Percentiles rank a stretch among this genome's conserved stretches.
Evolutionary conservation across 1,284 basidiomycete genomes (phyloP).

Genomic region (Cryptococcus sp.): DNA sequence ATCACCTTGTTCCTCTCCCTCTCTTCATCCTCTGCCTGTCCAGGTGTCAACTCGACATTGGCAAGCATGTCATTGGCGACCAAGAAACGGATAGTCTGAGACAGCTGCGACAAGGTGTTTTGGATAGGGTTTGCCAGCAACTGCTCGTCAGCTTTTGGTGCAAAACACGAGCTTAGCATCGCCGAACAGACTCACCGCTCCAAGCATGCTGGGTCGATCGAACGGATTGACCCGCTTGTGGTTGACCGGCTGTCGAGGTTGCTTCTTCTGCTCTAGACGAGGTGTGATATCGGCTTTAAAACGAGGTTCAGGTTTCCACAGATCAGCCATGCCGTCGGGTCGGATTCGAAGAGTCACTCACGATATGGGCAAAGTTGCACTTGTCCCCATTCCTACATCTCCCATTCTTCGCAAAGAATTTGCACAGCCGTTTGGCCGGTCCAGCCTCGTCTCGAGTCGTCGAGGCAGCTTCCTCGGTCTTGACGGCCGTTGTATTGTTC

Average conservation of each 20-base stretch:
- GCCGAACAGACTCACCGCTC: constrained; percentile 58
- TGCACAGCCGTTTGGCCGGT: constrained; percentile 23
- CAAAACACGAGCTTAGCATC: background rate
- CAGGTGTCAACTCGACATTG: constrained; percentile 73
- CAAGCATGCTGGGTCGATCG: constrained; percentile 61
- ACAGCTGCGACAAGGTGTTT: constrained; percentile 83
- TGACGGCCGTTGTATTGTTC: background rate
- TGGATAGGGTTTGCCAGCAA: constrained; percentile 75
- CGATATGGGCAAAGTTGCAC: constrained; percentile 34
- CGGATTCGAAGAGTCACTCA: constrained; percentile 4
- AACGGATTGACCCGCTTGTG: constrained; percentile 63
- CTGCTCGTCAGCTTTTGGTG: constrained; percentile 12
- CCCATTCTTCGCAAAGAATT: constrained; percentile 34
- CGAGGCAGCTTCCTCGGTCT: background rate
- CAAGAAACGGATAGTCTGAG: constrained; percentile 87
- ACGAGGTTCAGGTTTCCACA: background rate
- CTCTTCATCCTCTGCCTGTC: constrained; percentile 62
- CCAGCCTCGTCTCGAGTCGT: background rate
- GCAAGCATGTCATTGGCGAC: constrained; percentile 86
- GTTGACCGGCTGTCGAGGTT: constrained; percentile 54
- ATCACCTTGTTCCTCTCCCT: constrained; percentile 28
- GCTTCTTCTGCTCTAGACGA: constrained; percentile 12
- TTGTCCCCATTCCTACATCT: constrained; percentile 32
- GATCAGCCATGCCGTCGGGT: background rate
- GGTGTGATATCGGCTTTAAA: background rate